Evolutionary conservation across 2,329 filamentous ascomycete species (phyloP), one percentile per base, ranked within the genome.

Genomic region (Phaeosphaeria sp.): DNA sequence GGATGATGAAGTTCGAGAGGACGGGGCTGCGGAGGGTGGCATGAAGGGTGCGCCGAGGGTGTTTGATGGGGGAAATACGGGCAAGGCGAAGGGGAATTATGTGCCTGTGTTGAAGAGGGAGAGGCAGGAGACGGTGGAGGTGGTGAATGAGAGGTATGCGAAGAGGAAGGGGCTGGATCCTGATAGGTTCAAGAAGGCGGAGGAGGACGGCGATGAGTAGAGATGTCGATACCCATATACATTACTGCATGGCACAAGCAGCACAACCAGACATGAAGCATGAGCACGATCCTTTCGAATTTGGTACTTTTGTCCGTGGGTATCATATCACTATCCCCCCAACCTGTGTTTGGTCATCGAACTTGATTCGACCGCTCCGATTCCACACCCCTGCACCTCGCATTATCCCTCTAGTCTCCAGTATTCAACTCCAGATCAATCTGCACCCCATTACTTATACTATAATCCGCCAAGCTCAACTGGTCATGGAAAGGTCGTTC

Each of bases 401-500:
- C 40, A 6, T 6, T 36, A 49, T 49, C 51, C 45, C 47, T 39
- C 50, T 64, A 77, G 63, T 75, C 74, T 0, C 74, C 74, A 6
- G 74, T 77, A 51, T 74, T 74, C 63, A 77, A 50, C 64, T 76
- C 75, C 73, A 84, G 67, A 72, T 84, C 82, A 67, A 84, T 73
- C 72, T 83, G 82, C 72, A 97, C 93, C 9, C 94, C 94, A 78
- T 95, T 95, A 69, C 90, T 92, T 56, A 98, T 89, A n/a, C 91
- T 92, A 78, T 97, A 98, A 79, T 98, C 94, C 71, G 91, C 91
- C 67, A 97, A 78, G 33, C 88, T 93, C 59, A 97, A 84, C 68
- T 90, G 86, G 74, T 98, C 93, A 82, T 97, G 97, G 77, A 98
- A 97, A 22, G 94, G 93, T 64, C 93, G 81, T 80, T 97, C 92